A percentile compares a stretch with the other conserved stretches of the same genome.
phyloP scores from a whole-genome alignment of 345 rosid species.

The Eucalyptus paniculata region DNA sequence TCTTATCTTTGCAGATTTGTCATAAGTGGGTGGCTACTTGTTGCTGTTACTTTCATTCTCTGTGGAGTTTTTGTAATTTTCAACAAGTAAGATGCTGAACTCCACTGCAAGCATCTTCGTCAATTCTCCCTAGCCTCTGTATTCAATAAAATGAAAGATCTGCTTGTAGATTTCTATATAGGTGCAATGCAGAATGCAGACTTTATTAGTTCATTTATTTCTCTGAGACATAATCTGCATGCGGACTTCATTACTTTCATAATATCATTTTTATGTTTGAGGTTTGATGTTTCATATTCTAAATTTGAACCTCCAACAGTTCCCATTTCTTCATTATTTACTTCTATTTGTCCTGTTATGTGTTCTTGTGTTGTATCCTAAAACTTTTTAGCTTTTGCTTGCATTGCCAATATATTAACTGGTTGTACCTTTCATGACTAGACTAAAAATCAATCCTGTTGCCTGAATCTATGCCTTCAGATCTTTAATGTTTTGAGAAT shows the following conservation, averaged over 20 bases:
- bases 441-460: neutral
- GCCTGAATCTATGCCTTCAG: neutral
- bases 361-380: neutral
- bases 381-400: neutral
- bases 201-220: neutral
- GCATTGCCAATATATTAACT: neutral
- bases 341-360: neutral
- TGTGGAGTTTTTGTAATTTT: constrained; percentile 76
- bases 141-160: neutral
- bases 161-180: neutral
- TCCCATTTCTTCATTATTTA: neutral
- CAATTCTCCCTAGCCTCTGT: neutral
- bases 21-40: constrained; percentile 83
- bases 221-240: neutral
- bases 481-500: neutral
- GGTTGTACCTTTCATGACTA: neutral
- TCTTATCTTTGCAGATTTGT: constrained; percentile 45
- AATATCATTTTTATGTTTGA: neutral
- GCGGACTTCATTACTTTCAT: neutral
- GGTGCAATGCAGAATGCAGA: neutral
- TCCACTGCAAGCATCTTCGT: neutral
- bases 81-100: constrained; percentile 48
- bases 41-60: constrained; percentile 74
- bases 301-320: neutral
- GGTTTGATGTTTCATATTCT: neutral